Percentiles rank a stretch among this genome's conserved stretches.
Evolutionary conservation across 2,329 filamentous ascomycete genomes (phyloP).

Genomic region (Exophiala viscosa): DNA sequence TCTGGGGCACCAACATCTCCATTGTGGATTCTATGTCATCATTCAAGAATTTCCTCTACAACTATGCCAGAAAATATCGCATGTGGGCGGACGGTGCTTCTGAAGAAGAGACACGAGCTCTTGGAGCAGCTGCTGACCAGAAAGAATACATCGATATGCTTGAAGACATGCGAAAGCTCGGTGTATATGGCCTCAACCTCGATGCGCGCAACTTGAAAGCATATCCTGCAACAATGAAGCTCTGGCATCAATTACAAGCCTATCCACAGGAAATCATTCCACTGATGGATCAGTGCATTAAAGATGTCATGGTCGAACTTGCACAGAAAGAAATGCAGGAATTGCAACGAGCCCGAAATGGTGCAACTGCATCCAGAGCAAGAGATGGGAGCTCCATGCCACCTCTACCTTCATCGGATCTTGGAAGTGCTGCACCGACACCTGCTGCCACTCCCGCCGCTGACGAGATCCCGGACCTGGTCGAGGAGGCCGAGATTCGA

Average conservation of each 20-base stretch:
- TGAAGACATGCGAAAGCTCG: constrained; percentile 85
- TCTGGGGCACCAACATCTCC: constrained; percentile 97
- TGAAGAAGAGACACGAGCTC: constrained; percentile 66
- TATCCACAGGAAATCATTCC: constrained; percentile 97
- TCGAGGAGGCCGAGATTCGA: constrained; percentile 72
- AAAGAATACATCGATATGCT: constrained; percentile 82
- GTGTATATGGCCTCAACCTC: constrained; percentile 78
- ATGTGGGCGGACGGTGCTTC: constrained; percentile 84
- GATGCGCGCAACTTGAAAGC: constrained; percentile 86
- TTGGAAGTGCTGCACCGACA: constrained; percentile 48
- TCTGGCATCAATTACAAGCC: constrained; percentile 91
- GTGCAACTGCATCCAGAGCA: constrained; percentile 47
- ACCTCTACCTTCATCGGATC: constrained; percentile 75
- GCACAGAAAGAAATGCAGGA: constrained; percentile 74
- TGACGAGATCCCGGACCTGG: constrained; percentile 62
- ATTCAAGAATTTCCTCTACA: constrained; percentile 88
- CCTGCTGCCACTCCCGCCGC: constrained; percentile 35
- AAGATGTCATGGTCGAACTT: constrained; percentile 88
- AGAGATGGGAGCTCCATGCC: constrained; percentile 67
- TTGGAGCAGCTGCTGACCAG: constrained; percentile 66
- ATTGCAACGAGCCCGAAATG: constrained; percentile 57
- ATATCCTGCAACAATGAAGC: constrained; percentile 85
- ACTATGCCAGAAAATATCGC: constrained; percentile 90
- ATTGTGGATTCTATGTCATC: constrained; percentile 81
- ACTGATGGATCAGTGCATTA: constrained; percentile 90